Evolutionary conservation across 306 rosid genomes (phyloP).

Genomic region (Sindora glabra): DNA sequence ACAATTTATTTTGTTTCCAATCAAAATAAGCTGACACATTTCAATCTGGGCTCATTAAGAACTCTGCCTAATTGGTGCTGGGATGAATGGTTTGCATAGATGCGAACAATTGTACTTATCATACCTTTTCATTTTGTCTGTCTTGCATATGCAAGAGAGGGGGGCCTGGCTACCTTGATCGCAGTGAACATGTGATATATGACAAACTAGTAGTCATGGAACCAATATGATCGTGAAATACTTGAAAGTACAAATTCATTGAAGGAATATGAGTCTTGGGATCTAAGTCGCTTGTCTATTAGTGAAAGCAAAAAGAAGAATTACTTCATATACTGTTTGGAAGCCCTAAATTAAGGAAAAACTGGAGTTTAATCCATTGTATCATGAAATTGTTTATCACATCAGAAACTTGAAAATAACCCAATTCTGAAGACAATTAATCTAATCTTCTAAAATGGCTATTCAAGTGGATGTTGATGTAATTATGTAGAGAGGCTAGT

Average conservation of each 20-base stretch:
- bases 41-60: too few relatives aligned
- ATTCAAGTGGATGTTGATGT: not conserved
- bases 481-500: not conserved
- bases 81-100: too few relatives aligned
- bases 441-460: not conserved
- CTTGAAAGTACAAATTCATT: too few relatives aligned
- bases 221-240: too few relatives aligned
- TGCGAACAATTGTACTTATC: too few relatives aligned
- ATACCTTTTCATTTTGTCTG: too few relatives aligned
- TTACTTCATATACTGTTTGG: not conserved
- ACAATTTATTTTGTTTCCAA: not conserved
- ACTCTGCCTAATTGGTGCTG: too few relatives aligned
- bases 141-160: too few relatives aligned
- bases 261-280: not conserved
- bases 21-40: too few relatives aligned
- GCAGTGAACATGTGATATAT: too few relatives aligned
- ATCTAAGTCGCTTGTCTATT: not conserved
- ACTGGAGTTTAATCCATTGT: not conserved
- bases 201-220: too few relatives aligned
- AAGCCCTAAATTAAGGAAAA: not conserved
- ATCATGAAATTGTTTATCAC: not conserved
- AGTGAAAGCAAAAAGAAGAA: not conserved
- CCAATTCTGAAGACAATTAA: not conserved
- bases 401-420: not conserved
- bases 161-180: too few relatives aligned